A percentile compares a stretch with the other conserved stretches of the same genome.
These are phyloP conservation scores for Xylaria sp. DNA, from an alignment of 2,329 filamentous ascomycete species.

Conservation along the genomic window DNA sequence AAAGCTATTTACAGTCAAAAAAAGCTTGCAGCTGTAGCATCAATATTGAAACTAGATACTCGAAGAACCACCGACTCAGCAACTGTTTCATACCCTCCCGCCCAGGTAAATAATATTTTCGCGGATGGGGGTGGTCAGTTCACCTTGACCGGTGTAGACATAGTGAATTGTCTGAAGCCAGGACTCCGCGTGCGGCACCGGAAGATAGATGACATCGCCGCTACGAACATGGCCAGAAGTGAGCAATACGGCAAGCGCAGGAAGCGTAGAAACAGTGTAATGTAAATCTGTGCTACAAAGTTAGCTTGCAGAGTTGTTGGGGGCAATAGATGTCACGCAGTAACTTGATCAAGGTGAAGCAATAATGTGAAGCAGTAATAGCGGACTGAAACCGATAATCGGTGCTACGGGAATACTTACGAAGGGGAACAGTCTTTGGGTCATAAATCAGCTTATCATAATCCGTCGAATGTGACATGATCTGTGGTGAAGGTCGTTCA, in stretches of 20 bases:
- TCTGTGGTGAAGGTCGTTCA: slow-evolving; percentile 15
- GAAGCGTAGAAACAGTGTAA: slow-evolving; percentile 61
- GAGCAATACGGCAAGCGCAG: slow-evolving; percentile 65
- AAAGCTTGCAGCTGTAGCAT: neutral
- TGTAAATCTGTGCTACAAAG: slow-evolving; percentile 55
- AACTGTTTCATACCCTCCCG: slow-evolving; percentile 54
- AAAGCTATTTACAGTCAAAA: slow-evolving; percentile 16
- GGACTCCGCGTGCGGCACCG: slow-evolving; percentile 65
- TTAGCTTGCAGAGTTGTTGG: slow-evolving; percentile 9
- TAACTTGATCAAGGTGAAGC: neutral
- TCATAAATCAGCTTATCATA: slow-evolving; percentile 45
- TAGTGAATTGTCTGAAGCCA: slow-evolving; percentile 68
- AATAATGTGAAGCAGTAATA: neutral
- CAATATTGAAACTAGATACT: neutral
- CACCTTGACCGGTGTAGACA: slow-evolving; percentile 63
- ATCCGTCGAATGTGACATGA: slow-evolving; percentile 30
- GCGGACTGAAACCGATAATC: neutral
- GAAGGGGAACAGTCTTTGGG: slow-evolving; percentile 57
- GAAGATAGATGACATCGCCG: slow-evolving; percentile 67
- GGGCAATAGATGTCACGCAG: neutral
- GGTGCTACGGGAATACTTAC: slow-evolving; percentile 52
- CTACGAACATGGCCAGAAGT: slow-evolving; percentile 62
- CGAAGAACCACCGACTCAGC: neutral
- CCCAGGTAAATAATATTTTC: slow-evolving; percentile 67
- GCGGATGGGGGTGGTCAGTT: slow-evolving; percentile 58